A percentile compares a stretch with the other conserved stretches of the same genome.
Evolutionary conservation across 2,329 filamentous ascomycete species (phyloP).

Genomic region (Colletotrichum endophyticum): DNA sequence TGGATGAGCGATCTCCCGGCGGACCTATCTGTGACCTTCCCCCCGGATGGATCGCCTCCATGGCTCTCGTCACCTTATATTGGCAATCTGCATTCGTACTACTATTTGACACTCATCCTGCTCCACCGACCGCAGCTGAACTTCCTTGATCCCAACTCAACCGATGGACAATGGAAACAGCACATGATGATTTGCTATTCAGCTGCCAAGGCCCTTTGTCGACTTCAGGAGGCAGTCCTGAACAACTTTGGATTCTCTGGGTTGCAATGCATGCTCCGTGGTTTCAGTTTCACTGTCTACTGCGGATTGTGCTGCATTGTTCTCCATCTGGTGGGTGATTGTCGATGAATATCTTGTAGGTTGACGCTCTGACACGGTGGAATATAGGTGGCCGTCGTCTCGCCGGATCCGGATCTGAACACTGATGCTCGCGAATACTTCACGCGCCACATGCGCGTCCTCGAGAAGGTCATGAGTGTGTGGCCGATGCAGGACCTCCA

Average conservation of each 20-base stretch:
- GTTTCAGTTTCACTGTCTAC: slow-evolving; percentile 96
- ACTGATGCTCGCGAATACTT: slow-evolving; percentile 87
- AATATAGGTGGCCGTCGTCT: slow-evolving; percentile 85
- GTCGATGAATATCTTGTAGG: not conserved
- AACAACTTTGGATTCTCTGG: slow-evolving; percentile 79
- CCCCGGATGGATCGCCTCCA: slow-evolving; percentile 78
- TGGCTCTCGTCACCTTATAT: slow-evolving; percentile 88
- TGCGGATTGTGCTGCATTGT: slow-evolving; percentile 89
- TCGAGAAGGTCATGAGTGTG: slow-evolving; percentile 81
- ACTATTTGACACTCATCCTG: slow-evolving; percentile 84
- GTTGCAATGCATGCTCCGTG: slow-evolving; percentile 88
- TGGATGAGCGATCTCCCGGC: slow-evolving; percentile 80
- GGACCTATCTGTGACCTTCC: slow-evolving; percentile 80
- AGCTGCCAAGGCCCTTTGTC: slow-evolving; percentile 84
- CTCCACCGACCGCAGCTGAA: slow-evolving; percentile 86
- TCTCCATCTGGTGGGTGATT: slow-evolving; percentile 79
- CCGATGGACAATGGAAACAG: slow-evolving; percentile 81
- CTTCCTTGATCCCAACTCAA: slow-evolving; percentile 73
- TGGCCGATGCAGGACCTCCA: slow-evolving; percentile 93
- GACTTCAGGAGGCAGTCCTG: slow-evolving; percentile 83
- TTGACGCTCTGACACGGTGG: not conserved
- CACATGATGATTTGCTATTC: slow-evolving; percentile 88
- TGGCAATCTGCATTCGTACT: slow-evolving; percentile 89
- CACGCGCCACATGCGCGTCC: slow-evolving; percentile 88
- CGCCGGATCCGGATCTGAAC: slow-evolving; percentile 88